Conservation (phyloP, 2,329 filamentous ascomycete genomes). For the Clarireedia monteithiana region DNA sequence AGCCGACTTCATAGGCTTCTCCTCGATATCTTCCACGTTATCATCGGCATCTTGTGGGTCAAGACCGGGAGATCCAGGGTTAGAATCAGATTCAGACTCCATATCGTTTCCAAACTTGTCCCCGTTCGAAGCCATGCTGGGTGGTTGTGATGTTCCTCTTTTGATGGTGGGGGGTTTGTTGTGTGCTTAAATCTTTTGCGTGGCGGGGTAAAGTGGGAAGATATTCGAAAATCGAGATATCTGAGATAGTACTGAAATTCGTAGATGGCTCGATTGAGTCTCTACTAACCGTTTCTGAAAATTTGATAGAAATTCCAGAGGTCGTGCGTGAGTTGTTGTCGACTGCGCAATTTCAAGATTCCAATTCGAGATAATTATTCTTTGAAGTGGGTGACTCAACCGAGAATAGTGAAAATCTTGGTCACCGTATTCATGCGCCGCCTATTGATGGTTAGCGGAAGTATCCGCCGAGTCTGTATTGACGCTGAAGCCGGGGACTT, state of each 20-base stretch:
- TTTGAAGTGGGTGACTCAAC: slow-evolving; percentile 12
- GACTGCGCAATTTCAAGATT: not conserved
- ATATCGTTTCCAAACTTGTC: slow-evolving; percentile 66
- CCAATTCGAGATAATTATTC: slow-evolving; percentile 6
- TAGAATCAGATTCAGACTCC: slow-evolving; percentile 56
- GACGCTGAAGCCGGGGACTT: too few species aligned
- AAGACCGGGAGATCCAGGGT: slow-evolving; percentile 48
- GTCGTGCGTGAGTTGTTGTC: not conserved
- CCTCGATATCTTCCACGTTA: slow-evolving; percentile 45
- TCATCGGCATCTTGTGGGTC: slow-evolving; percentile 48
- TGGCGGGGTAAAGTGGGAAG: slow-evolving; percentile 12
- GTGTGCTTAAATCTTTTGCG: slow-evolving; percentile 5
- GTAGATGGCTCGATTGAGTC: not conserved
- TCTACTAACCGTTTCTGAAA: not conserved
- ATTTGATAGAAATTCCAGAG: not conserved
- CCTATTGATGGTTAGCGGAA: not conserved
- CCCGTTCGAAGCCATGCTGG: slow-evolving; percentile 35
- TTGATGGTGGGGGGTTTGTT: slow-evolving; percentile 8
- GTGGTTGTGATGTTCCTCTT: slow-evolving; percentile 13
- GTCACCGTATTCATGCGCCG: slow-evolving; percentile 1
- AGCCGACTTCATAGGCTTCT: slow-evolving; percentile 72
- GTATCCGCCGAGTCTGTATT: not conserved
- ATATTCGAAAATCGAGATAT: not conserved
- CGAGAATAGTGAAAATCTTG: slow-evolving; percentile 5
- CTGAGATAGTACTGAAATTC: not conserved